Evolutionary conservation across 768 basidiomycete genomes (phyloP).

Genomic region (Agaricus sinodeliciosus): DNA sequence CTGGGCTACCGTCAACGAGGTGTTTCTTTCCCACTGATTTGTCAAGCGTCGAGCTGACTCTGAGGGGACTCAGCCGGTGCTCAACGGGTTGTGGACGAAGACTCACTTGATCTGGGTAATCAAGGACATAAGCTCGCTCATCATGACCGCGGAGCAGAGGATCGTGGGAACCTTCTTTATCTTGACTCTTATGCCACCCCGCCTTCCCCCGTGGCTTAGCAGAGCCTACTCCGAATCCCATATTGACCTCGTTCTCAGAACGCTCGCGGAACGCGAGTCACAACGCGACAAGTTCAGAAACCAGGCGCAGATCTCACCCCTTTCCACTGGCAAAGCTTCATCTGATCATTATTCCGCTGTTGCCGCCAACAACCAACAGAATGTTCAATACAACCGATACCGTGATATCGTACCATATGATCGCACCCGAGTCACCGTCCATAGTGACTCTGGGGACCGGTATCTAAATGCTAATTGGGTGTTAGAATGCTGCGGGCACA

Average conservation of each 20-base stretch:
- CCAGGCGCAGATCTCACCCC: not conserved
- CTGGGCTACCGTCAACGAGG: slow-evolving; percentile 62
- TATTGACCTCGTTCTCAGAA: slow-evolving; percentile 23
- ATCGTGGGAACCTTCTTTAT: slow-evolving; percentile 8
- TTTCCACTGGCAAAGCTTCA: slow-evolving; percentile 10
- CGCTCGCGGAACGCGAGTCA: slow-evolving; percentile 29
- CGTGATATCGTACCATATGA: slow-evolving; percentile 73
- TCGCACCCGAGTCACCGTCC: slow-evolving; percentile 64
- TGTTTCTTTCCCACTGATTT: slow-evolving; percentile 67
- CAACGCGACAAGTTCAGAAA: slow-evolving; percentile 24
- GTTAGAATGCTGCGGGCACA: slow-evolving; percentile 61
- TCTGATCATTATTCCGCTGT: slow-evolving; percentile 51
- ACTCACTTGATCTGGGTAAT: slow-evolving; percentile 49
- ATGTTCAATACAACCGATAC: slow-evolving; percentile 60
- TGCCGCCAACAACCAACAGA: slow-evolving; percentile 37
- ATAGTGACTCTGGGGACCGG: slow-evolving; percentile 26
- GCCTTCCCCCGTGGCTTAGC: slow-evolving; percentile 24
- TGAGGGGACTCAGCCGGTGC: slow-evolving; percentile 20
- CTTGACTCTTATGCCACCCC: not conserved
- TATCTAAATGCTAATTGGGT: slow-evolving; percentile 89
- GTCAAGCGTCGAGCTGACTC: slow-evolving; percentile 77
- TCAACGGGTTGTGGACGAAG: not conserved
- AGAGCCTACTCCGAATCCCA: slow-evolving; percentile 17
- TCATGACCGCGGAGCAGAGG: slow-evolving; percentile 14
- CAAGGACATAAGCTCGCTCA: slow-evolving; percentile 28